These are phyloP conservation scores for Cladosporium sp. DNA, from an alignment of 2,329 filamentous ascomycete genomes.

Conservation along the genomic window DNA sequence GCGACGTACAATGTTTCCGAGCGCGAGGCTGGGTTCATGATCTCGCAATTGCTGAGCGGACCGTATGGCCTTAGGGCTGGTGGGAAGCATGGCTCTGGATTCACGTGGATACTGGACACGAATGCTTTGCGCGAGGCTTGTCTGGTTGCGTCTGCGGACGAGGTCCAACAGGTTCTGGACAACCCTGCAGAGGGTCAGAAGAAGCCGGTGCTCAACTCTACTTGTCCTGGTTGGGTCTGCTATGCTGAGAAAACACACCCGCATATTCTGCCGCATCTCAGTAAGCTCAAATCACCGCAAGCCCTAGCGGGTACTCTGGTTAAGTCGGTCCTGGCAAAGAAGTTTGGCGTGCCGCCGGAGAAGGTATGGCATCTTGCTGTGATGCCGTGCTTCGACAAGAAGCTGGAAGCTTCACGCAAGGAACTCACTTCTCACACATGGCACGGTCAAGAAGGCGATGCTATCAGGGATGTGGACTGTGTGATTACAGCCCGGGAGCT, in stretches of 20 bases:
- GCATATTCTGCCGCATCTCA: slow-evolving; percentile 87
- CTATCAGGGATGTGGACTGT: slow-evolving; percentile 88
- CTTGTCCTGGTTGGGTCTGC: slow-evolving; percentile 97
- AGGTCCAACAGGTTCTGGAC: slow-evolving; percentile 44
- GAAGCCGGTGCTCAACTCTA: slow-evolving; percentile 76
- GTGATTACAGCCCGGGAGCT: slow-evolving; percentile 97
- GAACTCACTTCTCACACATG: slow-evolving; percentile 69
- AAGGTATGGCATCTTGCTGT: slow-evolving; percentile 92
- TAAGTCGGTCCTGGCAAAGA: slow-evolving; percentile 79
- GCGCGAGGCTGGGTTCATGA: slow-evolving; percentile 75
- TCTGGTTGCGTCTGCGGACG: slow-evolving; percentile 63
- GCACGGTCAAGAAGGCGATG: slow-evolving; percentile 44
- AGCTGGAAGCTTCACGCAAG: slow-evolving; percentile 89
- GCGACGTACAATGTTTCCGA: slow-evolving; percentile 78
- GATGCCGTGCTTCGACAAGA: slow-evolving; percentile 99
- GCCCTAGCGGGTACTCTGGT: slow-evolving; percentile 86
- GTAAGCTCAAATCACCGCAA: slow-evolving; percentile 89
- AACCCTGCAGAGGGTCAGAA: slow-evolving; percentile 48
- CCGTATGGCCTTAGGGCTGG: slow-evolving; percentile 68
- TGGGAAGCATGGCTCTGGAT: slow-evolving; percentile 73
- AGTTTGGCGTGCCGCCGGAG: slow-evolving; percentile 70
- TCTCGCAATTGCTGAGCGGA: slow-evolving; percentile 76
- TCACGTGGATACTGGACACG: slow-evolving; percentile 89
- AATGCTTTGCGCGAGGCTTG: slow-evolving; percentile 80
- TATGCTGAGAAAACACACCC: slow-evolving; percentile 98